These are phyloP conservation scores for Phallus indusiatus DNA, from an alignment of 768 basidiomycete species.

Conservation along the genomic window DNA sequence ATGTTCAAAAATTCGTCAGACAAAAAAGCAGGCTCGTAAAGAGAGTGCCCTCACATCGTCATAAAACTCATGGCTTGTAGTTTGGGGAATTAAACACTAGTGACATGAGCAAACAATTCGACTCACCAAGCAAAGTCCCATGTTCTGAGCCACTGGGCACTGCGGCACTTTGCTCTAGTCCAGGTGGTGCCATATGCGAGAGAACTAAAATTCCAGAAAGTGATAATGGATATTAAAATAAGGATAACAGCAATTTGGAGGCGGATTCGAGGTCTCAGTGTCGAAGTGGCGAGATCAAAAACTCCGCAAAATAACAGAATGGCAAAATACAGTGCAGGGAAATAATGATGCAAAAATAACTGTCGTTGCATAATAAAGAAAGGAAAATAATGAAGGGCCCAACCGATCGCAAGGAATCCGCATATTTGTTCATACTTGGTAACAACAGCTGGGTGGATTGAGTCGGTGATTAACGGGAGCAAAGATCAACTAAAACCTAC, in stretches of 20 bases:
- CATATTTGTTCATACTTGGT: conserved; percentile 88
- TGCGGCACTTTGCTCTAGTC: conserved; percentile 72
- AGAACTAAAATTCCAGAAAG: conserved; percentile 71
- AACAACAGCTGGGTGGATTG: conserved; percentile 55
- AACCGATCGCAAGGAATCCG: conserved; percentile 86
- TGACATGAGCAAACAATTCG: neutral
- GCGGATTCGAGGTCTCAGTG: conserved; percentile 63
- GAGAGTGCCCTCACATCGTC: conserved; percentile 42
- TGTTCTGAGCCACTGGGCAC: conserved; percentile 77
- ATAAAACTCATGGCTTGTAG: conserved; percentile 52
- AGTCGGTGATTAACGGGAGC: neutral
- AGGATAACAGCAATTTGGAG: conserved; percentile 75
- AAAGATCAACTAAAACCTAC: conserved; percentile 35
- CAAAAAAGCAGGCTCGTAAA: neutral
- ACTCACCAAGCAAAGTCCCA: conserved; percentile 93
- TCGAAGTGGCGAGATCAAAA: conserved; percentile 81
- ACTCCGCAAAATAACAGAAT: conserved; percentile 65
- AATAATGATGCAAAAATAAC: conserved; percentile 96
- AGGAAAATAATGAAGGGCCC: conserved; percentile 89
- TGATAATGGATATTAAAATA: conserved; percentile 64
- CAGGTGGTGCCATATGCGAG: conserved; percentile 77
- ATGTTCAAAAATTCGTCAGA: conserved; percentile 4
- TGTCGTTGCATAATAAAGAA: conserved; percentile 98
- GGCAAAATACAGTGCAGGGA: conserved; percentile 94
- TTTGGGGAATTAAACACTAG: neutral